These are phyloP conservation scores for Sherardia arvensis DNA, from an alignment of 257 asterid species.

Conservation along the genomic window DNA sequence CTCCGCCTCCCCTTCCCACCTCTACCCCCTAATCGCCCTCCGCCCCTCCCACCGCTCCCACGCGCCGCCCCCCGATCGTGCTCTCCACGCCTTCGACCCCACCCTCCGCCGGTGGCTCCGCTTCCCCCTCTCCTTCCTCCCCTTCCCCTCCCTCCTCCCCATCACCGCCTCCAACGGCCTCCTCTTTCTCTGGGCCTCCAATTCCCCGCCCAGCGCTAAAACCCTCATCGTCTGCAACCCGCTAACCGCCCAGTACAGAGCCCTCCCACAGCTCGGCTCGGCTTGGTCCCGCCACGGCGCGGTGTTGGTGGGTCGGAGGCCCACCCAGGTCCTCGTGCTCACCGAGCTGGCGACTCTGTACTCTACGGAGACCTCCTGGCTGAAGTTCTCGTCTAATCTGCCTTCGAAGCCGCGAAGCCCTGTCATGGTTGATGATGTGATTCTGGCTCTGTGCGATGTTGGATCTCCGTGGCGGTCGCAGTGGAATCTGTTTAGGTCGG, in stretches of 20 bases:
- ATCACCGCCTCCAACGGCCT: slow-evolving; percentile 75
- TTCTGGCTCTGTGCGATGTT: slow-evolving; percentile 74
- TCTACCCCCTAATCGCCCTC: slow-evolving; percentile 54
- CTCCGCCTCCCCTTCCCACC: slow-evolving; percentile 36
- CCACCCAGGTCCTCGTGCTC: slow-evolving; percentile 52
- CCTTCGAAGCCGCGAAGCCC: slow-evolving; percentile 96
- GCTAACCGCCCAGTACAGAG: slow-evolving; percentile 42
- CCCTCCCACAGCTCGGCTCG: slow-evolving; percentile 89
- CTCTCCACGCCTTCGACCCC: slow-evolving; percentile 71
- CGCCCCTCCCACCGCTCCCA: slow-evolving; percentile 55
- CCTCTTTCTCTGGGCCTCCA: slow-evolving; percentile 72
- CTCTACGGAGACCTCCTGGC: slow-evolving; percentile 56
- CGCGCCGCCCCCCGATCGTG: slow-evolving; percentile 23
- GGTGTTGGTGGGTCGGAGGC: slow-evolving; percentile 70
- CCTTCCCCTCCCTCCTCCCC: slow-evolving; percentile 75
- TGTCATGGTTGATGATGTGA: slow-evolving; percentile 45
- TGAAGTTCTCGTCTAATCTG: slow-evolving; percentile 72
- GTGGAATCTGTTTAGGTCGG: slow-evolving; percentile 70
- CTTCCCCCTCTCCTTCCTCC: slow-evolving; percentile 79
- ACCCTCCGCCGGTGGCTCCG: slow-evolving; percentile 53
- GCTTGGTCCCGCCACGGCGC: slow-evolving; percentile 99
- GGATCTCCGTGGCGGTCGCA: slow-evolving; percentile 98
- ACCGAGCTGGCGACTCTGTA: slow-evolving; percentile 84
- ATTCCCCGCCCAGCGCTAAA: slow-evolving; percentile 22
- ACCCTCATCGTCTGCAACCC: slow-evolving; percentile 82